These are phyloP conservation scores for Trametes coccinea DNA, from an alignment of 768 basidiomycete species.

Conservation along the genomic window DNA sequence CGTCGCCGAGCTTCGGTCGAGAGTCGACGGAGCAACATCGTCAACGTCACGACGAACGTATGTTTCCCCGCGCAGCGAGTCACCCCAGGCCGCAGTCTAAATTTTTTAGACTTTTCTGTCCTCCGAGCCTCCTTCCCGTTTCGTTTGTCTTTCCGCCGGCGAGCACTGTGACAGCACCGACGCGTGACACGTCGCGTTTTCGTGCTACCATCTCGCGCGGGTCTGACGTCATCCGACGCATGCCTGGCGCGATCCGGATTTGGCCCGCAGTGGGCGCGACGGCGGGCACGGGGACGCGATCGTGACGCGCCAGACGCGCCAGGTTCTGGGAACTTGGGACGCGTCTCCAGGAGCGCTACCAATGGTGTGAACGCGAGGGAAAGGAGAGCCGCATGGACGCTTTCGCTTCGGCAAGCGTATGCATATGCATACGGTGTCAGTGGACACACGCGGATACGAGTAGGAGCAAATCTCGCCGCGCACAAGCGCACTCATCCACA, in stretches of 20 bases:
- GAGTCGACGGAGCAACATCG: not conserved
- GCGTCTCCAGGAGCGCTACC: no score
- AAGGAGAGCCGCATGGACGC: no score
- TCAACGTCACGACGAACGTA: not conserved
- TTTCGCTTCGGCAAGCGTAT: no score
- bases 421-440: no score
- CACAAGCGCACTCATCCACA: no score
- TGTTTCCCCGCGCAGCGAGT: not conserved
- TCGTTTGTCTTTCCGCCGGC: not conserved
- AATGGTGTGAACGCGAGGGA: no score
- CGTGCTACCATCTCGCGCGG: conserved; percentile 9
- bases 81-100: not conserved
- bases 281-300: conserved; percentile 8
- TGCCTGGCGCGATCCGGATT: conserved; percentile 8
- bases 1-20: not conserved
- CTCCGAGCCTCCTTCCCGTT: not conserved
- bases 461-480: no score
- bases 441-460: no score
- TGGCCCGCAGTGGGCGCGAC: not conserved
- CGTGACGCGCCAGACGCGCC: not conserved
- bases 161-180: conserved; percentile 2
- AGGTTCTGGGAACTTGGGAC: not conserved
- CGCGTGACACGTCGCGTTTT: conserved; percentile 12
- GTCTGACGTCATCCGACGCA: conserved; percentile 15
- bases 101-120: conserved; percentile 1